phyloP scores from a whole-genome alignment of 768 basidiomycete genomes.

The Suillus paluster region DNA sequence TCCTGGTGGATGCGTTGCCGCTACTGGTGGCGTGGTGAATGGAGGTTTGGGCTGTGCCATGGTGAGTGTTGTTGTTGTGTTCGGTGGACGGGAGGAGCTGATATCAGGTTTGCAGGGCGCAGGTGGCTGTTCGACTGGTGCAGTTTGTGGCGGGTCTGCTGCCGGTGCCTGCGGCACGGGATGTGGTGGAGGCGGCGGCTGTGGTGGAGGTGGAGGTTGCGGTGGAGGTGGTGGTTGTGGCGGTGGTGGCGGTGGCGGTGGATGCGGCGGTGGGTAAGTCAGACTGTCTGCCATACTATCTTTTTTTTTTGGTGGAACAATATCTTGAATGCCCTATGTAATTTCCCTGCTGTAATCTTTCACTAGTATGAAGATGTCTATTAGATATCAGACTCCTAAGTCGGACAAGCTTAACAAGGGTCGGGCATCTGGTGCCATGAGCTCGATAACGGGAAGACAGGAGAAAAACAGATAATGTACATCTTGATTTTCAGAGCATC shows the following conservation, averaged over 20 bases:
- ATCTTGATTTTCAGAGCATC: too few relatives aligned
- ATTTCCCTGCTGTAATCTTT: background rate
- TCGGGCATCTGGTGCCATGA: too few relatives aligned
- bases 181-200: conserved; percentile 17
- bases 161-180: conserved; percentile 11
- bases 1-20: conserved; percentile 23
- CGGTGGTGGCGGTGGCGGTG: background rate
- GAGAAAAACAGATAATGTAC: too few relatives aligned
- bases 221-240: background rate
- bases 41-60: conserved; percentile 9
- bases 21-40: conserved; percentile 8
- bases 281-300: background rate
- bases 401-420: too few relatives aligned
- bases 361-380: too few relatives aligned
- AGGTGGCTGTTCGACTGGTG: background rate
- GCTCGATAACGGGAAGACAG: too few relatives aligned
- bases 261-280: background rate
- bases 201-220: conserved; percentile 33
- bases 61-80: background rate
- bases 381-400: too few relatives aligned
- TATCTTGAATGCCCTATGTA: background rate
- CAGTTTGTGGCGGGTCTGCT: conserved; percentile 12
- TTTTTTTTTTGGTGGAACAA: too few relatives aligned
- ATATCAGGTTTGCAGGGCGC: background rate
- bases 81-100: background rate